phyloP scores from a whole-genome alignment of 2,329 filamentous ascomycete species.

The Trichothecium roseum region DNA sequence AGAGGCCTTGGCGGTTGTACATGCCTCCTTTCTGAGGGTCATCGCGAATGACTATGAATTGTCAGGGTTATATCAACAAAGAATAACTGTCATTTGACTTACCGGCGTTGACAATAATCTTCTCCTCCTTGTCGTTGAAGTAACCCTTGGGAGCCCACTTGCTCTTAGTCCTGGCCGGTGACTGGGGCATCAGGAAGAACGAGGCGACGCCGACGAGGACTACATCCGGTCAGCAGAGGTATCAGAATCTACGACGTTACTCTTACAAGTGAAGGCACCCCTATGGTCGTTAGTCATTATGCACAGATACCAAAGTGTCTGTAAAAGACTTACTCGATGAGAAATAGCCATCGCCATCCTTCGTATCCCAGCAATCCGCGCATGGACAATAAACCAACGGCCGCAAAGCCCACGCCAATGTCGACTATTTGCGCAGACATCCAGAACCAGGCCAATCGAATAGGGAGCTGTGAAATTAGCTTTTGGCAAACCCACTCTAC shows the following conservation, averaged over 20 bases:
- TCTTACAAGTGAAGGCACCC: slow-evolving; percentile 20
- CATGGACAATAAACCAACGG: slow-evolving; percentile 44
- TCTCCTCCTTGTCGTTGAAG: slow-evolving; percentile 53
- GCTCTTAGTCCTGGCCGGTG: slow-evolving; percentile 51
- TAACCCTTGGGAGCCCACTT: slow-evolving; percentile 46
- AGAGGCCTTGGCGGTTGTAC: slow-evolving; percentile 40
- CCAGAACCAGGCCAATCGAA: slow-evolving; percentile 60
- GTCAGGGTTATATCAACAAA: background rate
- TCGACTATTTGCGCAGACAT: slow-evolving; percentile 25
- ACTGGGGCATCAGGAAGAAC: slow-evolving; percentile 47
- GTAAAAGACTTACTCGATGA: slow-evolving; percentile 19
- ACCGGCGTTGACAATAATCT: slow-evolving; percentile 52
- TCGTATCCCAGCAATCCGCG: slow-evolving; percentile 38
- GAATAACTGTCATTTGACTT: background rate
- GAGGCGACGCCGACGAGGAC: slow-evolving; percentile 40
- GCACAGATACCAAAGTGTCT: no score
- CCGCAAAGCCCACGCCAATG: slow-evolving; percentile 43
- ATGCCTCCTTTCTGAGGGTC: slow-evolving; percentile 46
- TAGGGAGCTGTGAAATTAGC: slow-evolving; percentile 43
- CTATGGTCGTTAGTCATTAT: slow-evolving; percentile 11
- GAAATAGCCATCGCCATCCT: slow-evolving; percentile 49
- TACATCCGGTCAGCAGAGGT: slow-evolving; percentile 32
- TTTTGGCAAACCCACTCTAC: slow-evolving; percentile 7
- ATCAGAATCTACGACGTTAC: slow-evolving; percentile 6
- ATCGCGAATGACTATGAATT: slow-evolving; percentile 38